Conservation (phyloP, 2,329 filamentous ascomycete genomes). For the Epichloe brachyelytri region DNA sequence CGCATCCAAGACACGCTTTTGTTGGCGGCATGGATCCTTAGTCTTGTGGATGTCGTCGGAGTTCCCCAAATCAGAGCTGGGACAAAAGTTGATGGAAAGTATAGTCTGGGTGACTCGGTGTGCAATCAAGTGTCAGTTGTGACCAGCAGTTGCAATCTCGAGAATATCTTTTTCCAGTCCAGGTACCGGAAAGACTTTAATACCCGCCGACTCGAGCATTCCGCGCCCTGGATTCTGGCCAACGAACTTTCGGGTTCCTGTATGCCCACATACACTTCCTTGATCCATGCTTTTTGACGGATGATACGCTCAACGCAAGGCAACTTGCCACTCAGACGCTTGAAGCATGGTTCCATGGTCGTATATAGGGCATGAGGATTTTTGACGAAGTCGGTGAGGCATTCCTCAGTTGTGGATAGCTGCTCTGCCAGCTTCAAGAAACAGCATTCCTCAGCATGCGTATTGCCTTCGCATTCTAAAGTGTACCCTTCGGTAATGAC, state of each 20-base stretch:
- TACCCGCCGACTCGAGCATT: constrained; percentile 57
- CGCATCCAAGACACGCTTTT: background rate
- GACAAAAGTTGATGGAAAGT: background rate
- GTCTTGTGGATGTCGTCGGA: background rate
- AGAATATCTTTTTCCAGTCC: constrained; percentile 76
- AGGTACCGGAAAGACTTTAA: constrained; percentile 58
- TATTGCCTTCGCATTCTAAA: constrained; percentile 81
- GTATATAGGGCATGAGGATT: constrained; percentile 56
- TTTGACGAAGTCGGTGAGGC: constrained; percentile 30
- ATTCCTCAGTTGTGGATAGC: constrained; percentile 37
- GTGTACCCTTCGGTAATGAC: constrained; percentile 79
- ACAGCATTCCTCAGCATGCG: constrained; percentile 90
- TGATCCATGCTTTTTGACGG: constrained; percentile 46
- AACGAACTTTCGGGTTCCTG: constrained; percentile 81
- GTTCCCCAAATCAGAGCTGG: background rate
- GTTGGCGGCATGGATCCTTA: background rate
- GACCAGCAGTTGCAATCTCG: constrained; percentile 70
- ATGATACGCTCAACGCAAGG: constrained; percentile 73
- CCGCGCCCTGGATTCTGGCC: constrained; percentile 62
- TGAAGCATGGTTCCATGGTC: constrained; percentile 77
- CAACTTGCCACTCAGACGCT: constrained; percentile 59
- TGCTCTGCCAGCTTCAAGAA: constrained; percentile 55
- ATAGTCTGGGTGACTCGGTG: background rate
- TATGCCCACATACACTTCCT: constrained; percentile 75
- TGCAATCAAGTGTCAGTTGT: constrained; percentile 24